Evolutionary conservation across 2,329 filamentous ascomycete species (phyloP).

Genomic region (Fusarium nematophilum): DNA sequence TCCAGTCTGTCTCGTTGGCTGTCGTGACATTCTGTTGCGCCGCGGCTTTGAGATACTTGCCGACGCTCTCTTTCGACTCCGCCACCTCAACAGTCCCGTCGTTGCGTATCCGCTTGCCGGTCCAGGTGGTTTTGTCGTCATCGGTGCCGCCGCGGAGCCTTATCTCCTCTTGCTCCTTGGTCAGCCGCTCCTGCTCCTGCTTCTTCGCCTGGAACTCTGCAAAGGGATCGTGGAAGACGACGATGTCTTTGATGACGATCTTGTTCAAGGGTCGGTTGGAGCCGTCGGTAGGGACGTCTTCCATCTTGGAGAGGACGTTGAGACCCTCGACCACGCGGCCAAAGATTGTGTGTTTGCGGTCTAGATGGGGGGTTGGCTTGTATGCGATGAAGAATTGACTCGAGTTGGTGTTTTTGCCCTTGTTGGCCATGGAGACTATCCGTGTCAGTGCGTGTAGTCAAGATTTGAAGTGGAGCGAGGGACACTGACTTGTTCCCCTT

Average conservation of each 20-base stretch:
- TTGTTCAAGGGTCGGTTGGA: conserved; percentile 80
- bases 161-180: conserved; percentile 70
- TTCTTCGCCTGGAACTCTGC: conserved; percentile 89
- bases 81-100: conserved; percentile 68
- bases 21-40: conserved; percentile 41
- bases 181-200: conserved; percentile 69
- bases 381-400: conserved; percentile 97
- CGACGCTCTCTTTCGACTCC: conserved; percentile 63
- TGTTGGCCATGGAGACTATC: conserved; percentile 88
- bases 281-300: conserved; percentile 80
- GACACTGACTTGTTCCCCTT: conserved; percentile 69
- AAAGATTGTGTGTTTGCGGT: conserved; percentile 98
- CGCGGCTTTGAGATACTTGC: conserved; percentile 83
- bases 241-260: conserved; percentile 83
- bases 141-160: conserved; percentile 77
- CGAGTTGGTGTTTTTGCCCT: conserved; percentile 97
- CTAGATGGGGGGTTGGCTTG: conserved; percentile 83
- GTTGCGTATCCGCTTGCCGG: conserved; percentile 85
- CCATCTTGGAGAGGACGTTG: conserved; percentile 79
- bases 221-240: conserved; percentile 93
- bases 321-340: conserved; percentile 83
- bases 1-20: conserved; percentile 70
- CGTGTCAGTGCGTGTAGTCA: conserved; percentile 6
- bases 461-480: conserved; percentile 49
- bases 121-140: conserved; percentile 94